Base-by-base conservation (phyloP, 345 rosid genomes). In the Crucihimalaya himalaica region DNA sequence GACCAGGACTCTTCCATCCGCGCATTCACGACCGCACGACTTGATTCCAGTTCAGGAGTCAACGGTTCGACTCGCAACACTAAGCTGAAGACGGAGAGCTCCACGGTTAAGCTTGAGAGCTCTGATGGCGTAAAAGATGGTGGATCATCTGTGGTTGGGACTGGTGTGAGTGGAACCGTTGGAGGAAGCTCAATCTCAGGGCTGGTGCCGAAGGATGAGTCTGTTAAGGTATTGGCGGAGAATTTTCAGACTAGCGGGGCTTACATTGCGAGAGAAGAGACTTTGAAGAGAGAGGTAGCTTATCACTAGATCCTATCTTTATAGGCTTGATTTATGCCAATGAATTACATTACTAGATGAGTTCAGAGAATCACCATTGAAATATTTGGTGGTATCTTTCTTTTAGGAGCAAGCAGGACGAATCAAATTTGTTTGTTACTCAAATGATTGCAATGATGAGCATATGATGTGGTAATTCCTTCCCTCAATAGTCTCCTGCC, bases 221-320 rank as follows among this genome's bases (percentile, higher is more conserved):
- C 87, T 15, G 86, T 81, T 66, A 90, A 90, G 87, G 84, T 89
- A 76, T 82, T 91, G 81, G 87, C 98, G 0, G 99, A 92, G 78
- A 92, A 92, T 82, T 63, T 92, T 51, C 99, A 96, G 89, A 88
- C 97, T 6, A 89, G 95, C 56, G 99, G 99, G 2, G 99, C 99
- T 73, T 96, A 96, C 76, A 88, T 89, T 73, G 96, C 97, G 1
- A 86, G 99, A 81, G 99, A 96, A 84, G 99, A 92, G 82, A 75
- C 74, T 78, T 80, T 96, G 82, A 96, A 87, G 78, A 81, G 88
- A 83, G 99, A 96, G 90, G 99, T 90, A 23, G 16, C 50, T 48
- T 13, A 57, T 71, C 59, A 51, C 13, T 16, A 19, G 5, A 65
- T 48, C 51, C 3, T 66, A 5, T 18, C 5, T 8, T 23, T 73